Base-by-base conservation (phyloP, 345 rosid species). In the Arabidopsis arenosa region DNA sequence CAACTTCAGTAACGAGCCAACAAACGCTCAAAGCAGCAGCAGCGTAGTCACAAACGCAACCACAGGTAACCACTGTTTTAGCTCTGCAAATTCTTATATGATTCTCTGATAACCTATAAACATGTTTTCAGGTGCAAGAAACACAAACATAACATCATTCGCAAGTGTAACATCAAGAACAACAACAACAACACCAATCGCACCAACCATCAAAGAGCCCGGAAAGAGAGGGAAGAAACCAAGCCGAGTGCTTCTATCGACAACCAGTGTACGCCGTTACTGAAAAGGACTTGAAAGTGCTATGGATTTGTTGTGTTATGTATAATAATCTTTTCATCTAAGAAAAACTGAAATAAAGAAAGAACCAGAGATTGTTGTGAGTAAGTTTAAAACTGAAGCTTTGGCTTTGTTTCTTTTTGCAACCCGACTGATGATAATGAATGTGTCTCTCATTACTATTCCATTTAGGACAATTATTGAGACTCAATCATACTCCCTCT, bases 221-320 rank as follows among this genome's bases (percentile, higher is more conserved):
- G 93, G 92, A 23, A 90, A 84, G 88, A 92, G 88, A 83, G 97
- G 93, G 39, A 95, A 86, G 85, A 95, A 86, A 81, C 63, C 77
- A 0, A 88, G 78, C 63, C 88, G 89, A 35, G 92, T 95, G 53
- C 95, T 94, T 59, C 12, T 94, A 69, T 92, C 97, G 1, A 92
- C 98, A n/a, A 74, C 93, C 5, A 86, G 95, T 63, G 93, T 88
- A 39, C 84, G 97, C 44, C 91, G 96, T 49, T 94, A 92, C 81
- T 92, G 80, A 84, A 41, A 2, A 9, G 28, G 14, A 26, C 7
- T 13, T 13, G 13, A 5, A 57, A 9, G 7, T n/a, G 37, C 15
- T 28, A 55, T 68, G 52, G 21, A 33, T 55, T 37, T 37, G 41
- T 28, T 63, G 62, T 72, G 77, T 3, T 3, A 51, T 59, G 43